phyloP scores from a whole-genome alignment of 2,329 filamentous ascomycete genomes.

The Scedosporium boydii region DNA sequence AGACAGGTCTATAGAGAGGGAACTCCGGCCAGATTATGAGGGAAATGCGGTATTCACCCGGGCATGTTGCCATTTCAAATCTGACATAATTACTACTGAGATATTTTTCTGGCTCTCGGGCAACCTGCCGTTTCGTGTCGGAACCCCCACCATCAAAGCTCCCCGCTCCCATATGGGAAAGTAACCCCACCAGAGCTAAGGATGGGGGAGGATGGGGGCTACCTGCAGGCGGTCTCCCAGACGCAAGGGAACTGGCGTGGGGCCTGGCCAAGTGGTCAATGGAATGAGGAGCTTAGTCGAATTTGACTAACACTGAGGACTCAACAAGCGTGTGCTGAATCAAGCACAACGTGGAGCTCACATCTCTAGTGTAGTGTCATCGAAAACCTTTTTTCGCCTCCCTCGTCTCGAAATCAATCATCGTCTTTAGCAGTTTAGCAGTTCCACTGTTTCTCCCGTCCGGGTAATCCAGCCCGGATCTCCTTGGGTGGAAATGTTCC shows the following conservation, averaged over 20 bases:
- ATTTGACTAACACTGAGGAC: too few species aligned
- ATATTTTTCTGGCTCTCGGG: not conserved
- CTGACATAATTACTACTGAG: not conserved
- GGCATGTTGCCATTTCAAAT: not conserved
- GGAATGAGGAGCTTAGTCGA: too few species aligned
- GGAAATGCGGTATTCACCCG: not conserved
- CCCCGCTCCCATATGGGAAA: not conserved
- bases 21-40: not conserved
- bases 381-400: not conserved
- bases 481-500: not conserved
- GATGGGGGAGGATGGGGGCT: not conserved
- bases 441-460: not conserved
- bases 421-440: not conserved
- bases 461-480: not conserved
- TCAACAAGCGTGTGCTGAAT: too few species aligned
- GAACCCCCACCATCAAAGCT: constrained; percentile 1
- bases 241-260: not conserved
- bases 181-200: not conserved
- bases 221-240: not conserved
- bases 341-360: not conserved
- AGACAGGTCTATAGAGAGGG: too few species aligned
- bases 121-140: not conserved
- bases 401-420: not conserved
- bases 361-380: not conserved
- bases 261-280: too few species aligned